These are phyloP conservation scores for Trichoderma afroharzianum DNA, from an alignment of 2,329 filamentous ascomycete species.

Conservation along the genomic window DNA sequence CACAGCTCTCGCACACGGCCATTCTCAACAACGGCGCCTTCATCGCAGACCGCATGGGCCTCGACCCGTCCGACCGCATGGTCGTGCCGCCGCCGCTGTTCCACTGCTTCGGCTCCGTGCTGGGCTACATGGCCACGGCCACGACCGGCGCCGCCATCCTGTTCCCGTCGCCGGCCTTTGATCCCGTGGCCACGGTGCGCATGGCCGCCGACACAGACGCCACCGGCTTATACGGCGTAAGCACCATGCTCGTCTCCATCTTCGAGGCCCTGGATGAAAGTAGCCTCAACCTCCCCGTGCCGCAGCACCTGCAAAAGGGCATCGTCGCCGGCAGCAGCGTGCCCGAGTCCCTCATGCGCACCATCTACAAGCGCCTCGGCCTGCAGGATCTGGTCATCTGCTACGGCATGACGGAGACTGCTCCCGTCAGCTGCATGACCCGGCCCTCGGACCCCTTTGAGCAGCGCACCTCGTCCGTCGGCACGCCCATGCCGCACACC, in stretches of 20 bases:
- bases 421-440: conserved; percentile 77
- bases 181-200: conserved; percentile 66
- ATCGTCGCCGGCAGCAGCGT: conserved; percentile 88
- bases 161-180: conserved; percentile 83
- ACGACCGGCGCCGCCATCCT: conserved; percentile 76
- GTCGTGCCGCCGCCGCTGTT: conserved; percentile 86
- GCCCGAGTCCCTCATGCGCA: conserved; percentile 75
- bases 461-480: conserved; percentile 72
- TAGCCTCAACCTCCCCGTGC: conserved; percentile 16
- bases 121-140: conserved; percentile 95
- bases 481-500: conserved; percentile 80
- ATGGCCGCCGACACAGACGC: conserved; percentile 52
- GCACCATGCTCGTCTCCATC: conserved; percentile 91
- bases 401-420: conserved; percentile 95
- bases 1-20: conserved; percentile 78
- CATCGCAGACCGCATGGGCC: conserved; percentile 80
- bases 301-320: conserved; percentile 66
- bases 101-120: conserved; percentile 83
- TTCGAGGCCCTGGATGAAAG: conserved; percentile 66
- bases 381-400: conserved; percentile 83
- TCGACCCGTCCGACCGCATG: conserved; percentile 69
- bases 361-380: conserved; percentile 69
- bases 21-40: conserved; percentile 90
- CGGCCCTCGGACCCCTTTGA: conserved; percentile 68
- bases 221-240: conserved; percentile 77